phyloP scores from a whole-genome alignment of 1,284 basidiomycete genomes.

The Thelephora terrestris region DNA sequence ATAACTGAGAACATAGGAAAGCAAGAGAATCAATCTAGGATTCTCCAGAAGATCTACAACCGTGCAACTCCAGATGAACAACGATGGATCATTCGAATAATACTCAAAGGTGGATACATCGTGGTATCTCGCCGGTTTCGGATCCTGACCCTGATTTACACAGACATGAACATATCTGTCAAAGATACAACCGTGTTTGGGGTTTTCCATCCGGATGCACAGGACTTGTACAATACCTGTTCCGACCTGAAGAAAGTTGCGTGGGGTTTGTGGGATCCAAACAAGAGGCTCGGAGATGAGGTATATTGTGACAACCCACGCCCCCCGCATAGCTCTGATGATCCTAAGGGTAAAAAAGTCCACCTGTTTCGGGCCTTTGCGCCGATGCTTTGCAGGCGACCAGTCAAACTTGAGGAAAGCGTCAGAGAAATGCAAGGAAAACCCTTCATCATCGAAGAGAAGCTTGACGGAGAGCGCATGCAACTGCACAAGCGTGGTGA shows the following conservation, averaged over 20 bases:
- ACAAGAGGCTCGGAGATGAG: constrained; percentile 49
- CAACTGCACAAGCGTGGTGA: constrained; percentile 86
- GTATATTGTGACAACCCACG: constrained; percentile 22
- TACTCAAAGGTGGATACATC: constrained; percentile 66
- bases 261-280: constrained; percentile 68
- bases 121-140: background rate
- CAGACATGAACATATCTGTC: constrained; percentile 71
- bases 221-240: constrained; percentile 87
- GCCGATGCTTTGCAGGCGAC: constrained; percentile 88
- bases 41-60: constrained; percentile 71
- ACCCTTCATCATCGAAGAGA: constrained; percentile 87
- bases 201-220: constrained; percentile 85
- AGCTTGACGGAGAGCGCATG: constrained; percentile 91
- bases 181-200: constrained; percentile 84
- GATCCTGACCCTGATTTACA: background rate
- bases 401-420: constrained; percentile 69
- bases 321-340: background rate
- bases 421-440: constrained; percentile 71
- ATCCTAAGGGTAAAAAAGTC: constrained; percentile 63
- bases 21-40: constrained; percentile 63
- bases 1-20: constrained; percentile 60
- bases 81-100: constrained; percentile 86
- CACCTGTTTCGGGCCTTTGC: constrained; percentile 78
- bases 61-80: constrained; percentile 75
- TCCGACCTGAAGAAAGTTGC: constrained; percentile 89